Percentiles rank a stretch among this genome's conserved stretches.
Conservation (phyloP, 2,329 filamentous ascomycete genomes). For the Onygena corvina region DNA sequence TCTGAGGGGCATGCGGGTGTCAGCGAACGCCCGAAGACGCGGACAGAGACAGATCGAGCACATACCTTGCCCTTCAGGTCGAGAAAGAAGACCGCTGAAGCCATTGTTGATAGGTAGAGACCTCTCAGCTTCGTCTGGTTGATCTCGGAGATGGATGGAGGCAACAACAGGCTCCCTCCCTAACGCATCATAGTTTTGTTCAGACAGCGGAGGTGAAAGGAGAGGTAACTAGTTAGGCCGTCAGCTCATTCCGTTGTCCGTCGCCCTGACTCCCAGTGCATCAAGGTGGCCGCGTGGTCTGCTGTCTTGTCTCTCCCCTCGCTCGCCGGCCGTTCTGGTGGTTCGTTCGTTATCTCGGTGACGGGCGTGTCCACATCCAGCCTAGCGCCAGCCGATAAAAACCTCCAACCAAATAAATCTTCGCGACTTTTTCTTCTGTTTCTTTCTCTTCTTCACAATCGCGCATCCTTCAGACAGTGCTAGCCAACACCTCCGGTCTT, state of each 20-base stretch:
- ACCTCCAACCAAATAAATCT: slow-evolving; percentile 17
- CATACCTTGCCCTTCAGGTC: slow-evolving; percentile 97
- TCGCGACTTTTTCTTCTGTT: slow-evolving; percentile 20
- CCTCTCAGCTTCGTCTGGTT: background rate
- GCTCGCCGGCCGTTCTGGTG: background rate
- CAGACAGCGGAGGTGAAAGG: background rate
- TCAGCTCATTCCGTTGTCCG: slow-evolving; percentile 1
- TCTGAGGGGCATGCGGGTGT: slow-evolving; percentile 46
- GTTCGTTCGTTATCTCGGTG: slow-evolving; percentile 4
- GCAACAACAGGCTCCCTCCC: slow-evolving; percentile 1
- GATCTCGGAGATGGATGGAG: background rate
- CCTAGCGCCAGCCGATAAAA: slow-evolving; percentile 11
- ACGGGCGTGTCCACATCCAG: slow-evolving; percentile 10
- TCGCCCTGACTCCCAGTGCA: background rate
- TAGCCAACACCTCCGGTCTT: slow-evolving; percentile 45
- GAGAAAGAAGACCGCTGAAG: slow-evolving; percentile 94
- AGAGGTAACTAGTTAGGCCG: background rate
- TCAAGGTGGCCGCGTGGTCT: background rate
- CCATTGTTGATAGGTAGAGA: slow-evolving; percentile 70
- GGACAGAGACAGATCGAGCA: background rate
- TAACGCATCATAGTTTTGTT: slow-evolving; percentile 1
- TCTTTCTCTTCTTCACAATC: slow-evolving; percentile 35
- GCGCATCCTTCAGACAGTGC: slow-evolving; percentile 82
- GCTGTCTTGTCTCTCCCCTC: background rate
- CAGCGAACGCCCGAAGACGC: slow-evolving; percentile 3